Percentiles rank a stretch among this genome's conserved stretches.
These are phyloP conservation scores for Striga asiatica DNA, from an alignment of 257 asterid species.

Conservation along the genomic window DNA sequence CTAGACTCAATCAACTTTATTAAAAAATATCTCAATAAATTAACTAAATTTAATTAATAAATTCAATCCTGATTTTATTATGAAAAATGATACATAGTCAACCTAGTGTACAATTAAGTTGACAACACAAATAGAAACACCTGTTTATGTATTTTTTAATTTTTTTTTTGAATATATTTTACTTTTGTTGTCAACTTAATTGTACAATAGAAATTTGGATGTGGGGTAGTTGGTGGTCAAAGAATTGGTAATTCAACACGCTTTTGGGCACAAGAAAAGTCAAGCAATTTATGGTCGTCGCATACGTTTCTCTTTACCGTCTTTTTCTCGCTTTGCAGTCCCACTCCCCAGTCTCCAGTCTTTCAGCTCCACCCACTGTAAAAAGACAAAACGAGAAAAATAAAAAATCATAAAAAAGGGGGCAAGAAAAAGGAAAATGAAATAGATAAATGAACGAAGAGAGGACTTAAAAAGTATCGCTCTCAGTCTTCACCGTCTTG, in stretches of 20 bases:
- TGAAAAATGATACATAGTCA: no score
- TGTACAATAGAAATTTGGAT: not conserved
- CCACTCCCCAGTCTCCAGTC: constrained; percentile 1
- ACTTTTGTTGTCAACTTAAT: not conserved
- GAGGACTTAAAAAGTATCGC: no score
- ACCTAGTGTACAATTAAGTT: no score
- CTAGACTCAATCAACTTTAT: no score
- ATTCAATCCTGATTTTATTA: no score
- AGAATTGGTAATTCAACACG: constrained; percentile 13
- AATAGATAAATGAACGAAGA: not conserved
- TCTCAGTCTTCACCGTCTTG: constrained; percentile 10
- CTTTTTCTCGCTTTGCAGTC: not conserved
- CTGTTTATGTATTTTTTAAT: no score
- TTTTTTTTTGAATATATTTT: no score
- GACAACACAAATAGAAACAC: no score
- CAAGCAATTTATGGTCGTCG: constrained; percentile 14
- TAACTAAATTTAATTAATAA: no score
- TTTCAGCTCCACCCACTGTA: constrained; percentile 8
- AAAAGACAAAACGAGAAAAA: not conserved
- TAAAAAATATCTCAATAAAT: no score
- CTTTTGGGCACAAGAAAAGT: not conserved
- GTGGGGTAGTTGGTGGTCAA: constrained; percentile 7
- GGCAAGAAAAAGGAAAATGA: not conserved
- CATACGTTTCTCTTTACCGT: not conserved
- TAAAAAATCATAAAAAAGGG: not conserved